phyloP scores from a whole-genome alignment of 495 filamentous ascomycete species.

The Delitschia confertaspora region DNA sequence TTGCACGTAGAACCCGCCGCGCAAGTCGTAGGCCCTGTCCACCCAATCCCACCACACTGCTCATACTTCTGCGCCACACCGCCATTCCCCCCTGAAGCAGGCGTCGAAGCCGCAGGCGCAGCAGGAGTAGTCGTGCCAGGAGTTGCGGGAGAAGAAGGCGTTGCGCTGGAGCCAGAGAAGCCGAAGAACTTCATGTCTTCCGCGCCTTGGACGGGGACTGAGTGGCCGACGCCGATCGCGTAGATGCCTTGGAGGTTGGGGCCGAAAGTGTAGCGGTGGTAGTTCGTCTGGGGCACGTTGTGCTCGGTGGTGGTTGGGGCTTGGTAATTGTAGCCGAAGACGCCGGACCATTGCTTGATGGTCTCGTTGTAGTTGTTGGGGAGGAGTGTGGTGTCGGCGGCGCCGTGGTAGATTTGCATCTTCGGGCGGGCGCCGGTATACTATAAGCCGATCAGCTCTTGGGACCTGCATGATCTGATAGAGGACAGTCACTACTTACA shows the following conservation, averaged over 20 bases:
- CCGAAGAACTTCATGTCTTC: conserved; percentile 24
- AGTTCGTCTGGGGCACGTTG: conserved; percentile 31
- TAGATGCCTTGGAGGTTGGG: conserved; percentile 39
- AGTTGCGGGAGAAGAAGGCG: too few species aligned
- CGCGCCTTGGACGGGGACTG: conserved; percentile 27
- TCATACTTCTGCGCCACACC: background rate
- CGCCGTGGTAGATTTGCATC: conserved; percentile 51
- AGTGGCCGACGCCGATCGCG: conserved; percentile 43
- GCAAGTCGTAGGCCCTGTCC: background rate
- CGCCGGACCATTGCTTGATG: conserved; percentile 51
- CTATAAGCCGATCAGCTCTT: too few species aligned
- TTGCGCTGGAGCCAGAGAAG: too few species aligned
- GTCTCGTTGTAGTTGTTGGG: conserved; percentile 45
- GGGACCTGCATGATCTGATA: too few species aligned
- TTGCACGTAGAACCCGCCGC: conserved; percentile 1
- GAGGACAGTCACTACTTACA: too few species aligned
- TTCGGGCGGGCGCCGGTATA: conserved; percentile 46
- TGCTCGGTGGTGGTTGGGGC: conserved; percentile 9
- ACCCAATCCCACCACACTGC: conserved; percentile 6
- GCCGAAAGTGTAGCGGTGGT: conserved; percentile 42
- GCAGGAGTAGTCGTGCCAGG: background rate
- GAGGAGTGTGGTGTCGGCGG: conserved; percentile 42
- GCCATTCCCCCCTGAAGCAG: background rate
- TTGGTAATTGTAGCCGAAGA: conserved; percentile 36
- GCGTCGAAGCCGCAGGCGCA: background rate